Evolutionary conservation across 129 eudicot genomes (phyloP), one percentile per base, ranked within the genome.

Genomic region (Oenanthe sinensis): DNA sequence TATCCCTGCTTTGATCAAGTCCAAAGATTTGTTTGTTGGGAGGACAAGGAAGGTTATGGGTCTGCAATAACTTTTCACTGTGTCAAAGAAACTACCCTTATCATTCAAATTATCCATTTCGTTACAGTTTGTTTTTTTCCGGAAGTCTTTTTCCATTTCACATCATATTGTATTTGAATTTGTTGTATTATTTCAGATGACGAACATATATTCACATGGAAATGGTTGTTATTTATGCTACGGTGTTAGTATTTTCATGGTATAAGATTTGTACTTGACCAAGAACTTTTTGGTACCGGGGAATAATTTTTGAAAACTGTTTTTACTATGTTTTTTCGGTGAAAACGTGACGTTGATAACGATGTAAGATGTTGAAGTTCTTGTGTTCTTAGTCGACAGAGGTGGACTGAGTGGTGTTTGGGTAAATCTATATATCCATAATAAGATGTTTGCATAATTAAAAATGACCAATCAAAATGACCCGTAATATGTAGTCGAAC

Each of bases 1-100:
- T 16, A 48, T 89, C 73, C 96, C 98, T 3, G 98, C 96, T 16
- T 81, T 88, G 73, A 86, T 93, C 79, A 93, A 93, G 78, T 90
- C 98, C 33, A 93, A 87, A 81, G 98, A 93, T 82, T 76, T 93
- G 58, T 89, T 72, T 75, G 91, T 93, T 8, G 98, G 98, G 52
- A 93, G 85, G 81, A 87, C 91, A 40, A 87, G 96, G 85, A 90
- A 89, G 75, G 79, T 80, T 33, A 50, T 90, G 80, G 98, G 92
- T 65, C 85, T 93, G 78, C 81, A 90, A 50, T 84, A 67, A 67
- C 42, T 67, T 30, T 26, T 15, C 19, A 30, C 28, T 22, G 16
- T 15, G 22, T 28, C 22, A 4, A 13, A 28, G 71, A 26, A 63
- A 28, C 71, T 63, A 9, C 39, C 39, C 6, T 63, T 11, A 63